Conservation (phyloP, 1,284 basidiomycete species). For the Polyporus tsugae region DNA sequence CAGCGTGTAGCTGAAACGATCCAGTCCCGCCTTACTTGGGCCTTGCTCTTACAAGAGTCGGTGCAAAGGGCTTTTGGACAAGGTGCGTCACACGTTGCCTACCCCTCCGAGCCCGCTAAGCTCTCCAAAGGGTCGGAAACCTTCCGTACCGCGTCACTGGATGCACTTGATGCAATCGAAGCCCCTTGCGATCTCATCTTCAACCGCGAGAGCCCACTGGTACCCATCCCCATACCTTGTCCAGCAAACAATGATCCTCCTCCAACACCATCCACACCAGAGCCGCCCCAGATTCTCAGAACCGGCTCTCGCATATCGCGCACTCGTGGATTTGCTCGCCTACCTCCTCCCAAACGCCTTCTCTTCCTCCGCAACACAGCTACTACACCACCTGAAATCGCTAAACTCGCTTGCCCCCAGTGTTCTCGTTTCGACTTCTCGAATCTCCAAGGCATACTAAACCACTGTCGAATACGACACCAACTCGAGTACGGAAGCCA, state of each 20-base stretch:
- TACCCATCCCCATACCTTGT: slow-evolving; percentile 28
- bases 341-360: slow-evolving; percentile 49
- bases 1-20: slow-evolving; percentile 62
- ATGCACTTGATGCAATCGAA: slow-evolving; percentile 64
- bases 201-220: slow-evolving; percentile 46
- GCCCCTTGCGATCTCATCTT: slow-evolving; percentile 59
- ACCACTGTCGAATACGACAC: slow-evolving; percentile 77
- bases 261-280: slow-evolving; percentile 30
- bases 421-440: slow-evolving; percentile 72
- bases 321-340: slow-evolving; percentile 48
- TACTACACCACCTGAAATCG: slow-evolving; percentile 47
- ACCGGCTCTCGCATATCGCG: slow-evolving; percentile 32
- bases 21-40: slow-evolving; percentile 74
- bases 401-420: slow-evolving; percentile 64
- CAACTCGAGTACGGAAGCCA: slow-evolving; percentile 75
- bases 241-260: slow-evolving; percentile 21
- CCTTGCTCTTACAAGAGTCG: slow-evolving; percentile 61
- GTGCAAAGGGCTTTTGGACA: slow-evolving; percentile 43
- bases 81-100: neutral
- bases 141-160: slow-evolving; percentile 62
- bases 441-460: slow-evolving; percentile 78
- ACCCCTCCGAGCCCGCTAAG: too few relatives aligned
- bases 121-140: slow-evolving; percentile 26
- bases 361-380: slow-evolving; percentile 52
- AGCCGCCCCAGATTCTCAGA: slow-evolving; percentile 16